These are phyloP conservation scores for Saitozyma sp. DNA, from an alignment of 768 basidiomycete genomes.

Conservation along the genomic window DNA sequence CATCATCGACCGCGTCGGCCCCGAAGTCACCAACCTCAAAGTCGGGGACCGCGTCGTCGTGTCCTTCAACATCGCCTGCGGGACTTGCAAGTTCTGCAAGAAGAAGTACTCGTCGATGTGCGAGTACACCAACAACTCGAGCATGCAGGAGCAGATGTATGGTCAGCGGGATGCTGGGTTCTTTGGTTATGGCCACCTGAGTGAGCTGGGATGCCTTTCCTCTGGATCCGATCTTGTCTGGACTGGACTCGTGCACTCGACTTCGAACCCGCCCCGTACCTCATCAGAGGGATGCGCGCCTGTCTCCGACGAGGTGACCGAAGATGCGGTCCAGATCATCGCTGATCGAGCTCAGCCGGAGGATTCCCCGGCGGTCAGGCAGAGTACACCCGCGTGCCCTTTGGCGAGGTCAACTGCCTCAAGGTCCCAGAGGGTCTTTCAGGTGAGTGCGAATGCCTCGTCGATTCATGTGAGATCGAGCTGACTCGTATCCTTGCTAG, in stretches of 20 bases:
- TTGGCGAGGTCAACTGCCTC: slow-evolving; percentile 69
- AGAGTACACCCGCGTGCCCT: slow-evolving; percentile 66
- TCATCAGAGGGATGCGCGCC: too few relatives aligned
- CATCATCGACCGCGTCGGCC: slow-evolving; percentile 65
- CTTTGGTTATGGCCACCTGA: slow-evolving; percentile 54
- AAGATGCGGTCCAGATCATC: not conserved
- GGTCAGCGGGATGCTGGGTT: slow-evolving; percentile 67
- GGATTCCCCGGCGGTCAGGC: slow-evolving; percentile 76
- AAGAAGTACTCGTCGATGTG: slow-evolving; percentile 72
- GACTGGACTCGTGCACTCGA: too few relatives aligned
- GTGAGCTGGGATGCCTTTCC: slow-evolving; percentile 13
- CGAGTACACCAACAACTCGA: slow-evolving; percentile 68
- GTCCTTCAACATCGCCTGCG: slow-evolving; percentile 76
- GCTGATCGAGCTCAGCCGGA: slow-evolving; percentile 15
- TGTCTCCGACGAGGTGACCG: too few relatives aligned
- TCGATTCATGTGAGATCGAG: slow-evolving; percentile 26
- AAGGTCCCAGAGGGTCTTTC: slow-evolving; percentile 67
- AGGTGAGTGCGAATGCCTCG: slow-evolving; percentile 57
- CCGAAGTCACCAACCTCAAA: slow-evolving; percentile 63
- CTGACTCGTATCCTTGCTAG: slow-evolving; percentile 10
- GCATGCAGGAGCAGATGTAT: slow-evolving; percentile 54
- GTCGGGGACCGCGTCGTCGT: slow-evolving; percentile 73
- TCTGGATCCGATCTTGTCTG: too few relatives aligned
- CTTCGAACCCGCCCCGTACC: too few relatives aligned
- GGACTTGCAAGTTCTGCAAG: slow-evolving; percentile 69